Evolutionary conservation across 768 basidiomycete genomes (phyloP), one percentile per base, ranked within the genome.

Genomic region (Omphalotus guepiniiformis): DNA sequence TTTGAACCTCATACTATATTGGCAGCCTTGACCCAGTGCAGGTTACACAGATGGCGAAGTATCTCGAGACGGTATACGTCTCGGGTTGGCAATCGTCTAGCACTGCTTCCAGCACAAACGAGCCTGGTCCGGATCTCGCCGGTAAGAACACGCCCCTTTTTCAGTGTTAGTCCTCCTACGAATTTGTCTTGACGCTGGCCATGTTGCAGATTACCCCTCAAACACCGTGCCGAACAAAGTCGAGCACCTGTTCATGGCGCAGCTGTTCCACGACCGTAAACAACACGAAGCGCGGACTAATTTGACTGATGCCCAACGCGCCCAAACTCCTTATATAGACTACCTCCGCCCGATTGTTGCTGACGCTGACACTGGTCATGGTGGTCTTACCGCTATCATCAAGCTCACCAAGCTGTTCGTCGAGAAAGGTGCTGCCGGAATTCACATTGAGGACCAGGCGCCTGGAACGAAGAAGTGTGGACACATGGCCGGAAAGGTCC

Each of bases 211-310:
- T 66, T 97, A 98, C 69, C 96, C 96, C 2, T 95, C 89, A 41
- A 97, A 98, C 74, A 98, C 96, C 18, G 95, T 98, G 1, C 96
- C 96, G 2, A 92, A 91, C 77, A 97, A 97, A 75, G 96, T 98
- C 53, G 92, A 97, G 64, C 96, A 98, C 54, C 77, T 98, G 44
- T 98, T 98, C 80, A 80, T 87, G 76, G 95, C 96, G 0, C 96
- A 98, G 64, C 83, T 98, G 35, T 98, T 98, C 83, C 96, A 99
- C 64, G 96, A 99, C 71, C 86, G 95, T 54, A 98, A 96, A 67
- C 95, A 98, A 64, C 84, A 82, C 46, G 88, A 93, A 62, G 79
- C 72, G 6, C 87, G 92, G 19, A 80, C 85, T 1, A 72, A 60
- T 52, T 63, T 94, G 72, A 72, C 83, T 21, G 82, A 88, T 12